These are phyloP conservation scores for Neurospora sp. DNA, from an alignment of 2,329 filamentous ascomycete genomes.

Conservation along the genomic window DNA sequence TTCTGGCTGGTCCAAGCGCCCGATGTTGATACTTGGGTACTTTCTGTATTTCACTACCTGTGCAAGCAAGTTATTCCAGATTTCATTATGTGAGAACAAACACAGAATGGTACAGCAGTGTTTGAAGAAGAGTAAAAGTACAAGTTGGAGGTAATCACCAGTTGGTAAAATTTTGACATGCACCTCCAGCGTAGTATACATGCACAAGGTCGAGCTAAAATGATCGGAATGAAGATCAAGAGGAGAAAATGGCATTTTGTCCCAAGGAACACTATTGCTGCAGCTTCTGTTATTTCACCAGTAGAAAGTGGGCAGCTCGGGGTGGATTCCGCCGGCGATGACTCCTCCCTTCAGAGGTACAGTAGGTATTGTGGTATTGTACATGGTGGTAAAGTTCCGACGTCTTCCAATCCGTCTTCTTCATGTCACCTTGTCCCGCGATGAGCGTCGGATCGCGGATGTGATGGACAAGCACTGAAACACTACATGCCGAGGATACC, in stretches of 20 bases:
- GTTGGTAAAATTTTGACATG: neutral
- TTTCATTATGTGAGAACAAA: neutral
- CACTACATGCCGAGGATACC: neutral
- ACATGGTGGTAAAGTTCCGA: neutral
- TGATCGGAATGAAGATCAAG: neutral
- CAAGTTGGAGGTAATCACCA: neutral
- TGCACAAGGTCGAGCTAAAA: neutral
- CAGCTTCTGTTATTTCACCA: neutral
- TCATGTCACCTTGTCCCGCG: neutral
- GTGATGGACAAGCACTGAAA: neutral
- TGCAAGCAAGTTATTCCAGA: neutral
- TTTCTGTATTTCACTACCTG: neutral
- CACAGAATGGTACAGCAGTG: neutral
- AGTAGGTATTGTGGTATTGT: neutral
- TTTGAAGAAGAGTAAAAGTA: neutral
- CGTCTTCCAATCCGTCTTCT: neutral
- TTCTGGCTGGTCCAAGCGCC: neutral
- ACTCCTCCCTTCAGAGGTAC: neutral
- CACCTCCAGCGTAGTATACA: neutral
- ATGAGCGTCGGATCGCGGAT: neutral
- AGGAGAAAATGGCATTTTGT: neutral
- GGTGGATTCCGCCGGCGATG: neutral
- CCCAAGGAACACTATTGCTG: neutral
- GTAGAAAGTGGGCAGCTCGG: neutral
- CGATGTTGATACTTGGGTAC: neutral